Base-by-base conservation (phyloP, 163 green algal genomes). In the Scenedesmus sp. region DNA sequence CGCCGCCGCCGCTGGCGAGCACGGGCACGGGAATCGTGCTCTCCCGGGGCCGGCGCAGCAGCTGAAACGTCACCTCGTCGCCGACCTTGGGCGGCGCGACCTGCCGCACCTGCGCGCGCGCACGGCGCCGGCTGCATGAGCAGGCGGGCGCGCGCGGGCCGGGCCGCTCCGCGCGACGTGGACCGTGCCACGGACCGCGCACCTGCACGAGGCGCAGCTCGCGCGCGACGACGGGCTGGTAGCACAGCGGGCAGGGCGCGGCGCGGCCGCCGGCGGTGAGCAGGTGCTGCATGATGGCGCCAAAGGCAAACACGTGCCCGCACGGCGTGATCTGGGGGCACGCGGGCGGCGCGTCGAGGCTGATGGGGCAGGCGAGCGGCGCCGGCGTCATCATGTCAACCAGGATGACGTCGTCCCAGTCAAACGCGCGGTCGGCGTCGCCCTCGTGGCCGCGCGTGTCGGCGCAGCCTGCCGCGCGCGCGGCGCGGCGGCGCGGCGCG, bases 311-410 rank as follows among this genome's bases (percentile, higher is more conserved):
- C 6, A 97, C 78, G 80, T 98, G 95, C 63, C 95, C 95, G 79
- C 95, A 98, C 15, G 89, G 88, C 6, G 94, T 98, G 83, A 98
- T 95, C 75, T 97, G 90, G 10, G 93, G 91, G 70, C 87, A 92
- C 22, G 90, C 44, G 2, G 90, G 91, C 15, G 91, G 84, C n/a
- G 51, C 63, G 18, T 97, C 93, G 53, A 98, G 87, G 24, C 84
- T 93, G 70, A 98, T 98, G 62, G 95, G 95, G 88, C 95, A 98
- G 33, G 86, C 77, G 31, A 93, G 34, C 2, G 84, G 75, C 20
- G 39, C 74, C 2, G 63, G 34, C n/a, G 66, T 81, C 65, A 83
- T 56, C 87, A 95, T 91, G 63, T 95, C 89, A 17, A 96, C 92
- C 72, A 91, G 70, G 10, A 94, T 73, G 29, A 96, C 83, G 42